Base-by-base conservation (phyloP, 2,329 filamentous ascomycete species). In the Decorospora gaudefroyi region DNA sequence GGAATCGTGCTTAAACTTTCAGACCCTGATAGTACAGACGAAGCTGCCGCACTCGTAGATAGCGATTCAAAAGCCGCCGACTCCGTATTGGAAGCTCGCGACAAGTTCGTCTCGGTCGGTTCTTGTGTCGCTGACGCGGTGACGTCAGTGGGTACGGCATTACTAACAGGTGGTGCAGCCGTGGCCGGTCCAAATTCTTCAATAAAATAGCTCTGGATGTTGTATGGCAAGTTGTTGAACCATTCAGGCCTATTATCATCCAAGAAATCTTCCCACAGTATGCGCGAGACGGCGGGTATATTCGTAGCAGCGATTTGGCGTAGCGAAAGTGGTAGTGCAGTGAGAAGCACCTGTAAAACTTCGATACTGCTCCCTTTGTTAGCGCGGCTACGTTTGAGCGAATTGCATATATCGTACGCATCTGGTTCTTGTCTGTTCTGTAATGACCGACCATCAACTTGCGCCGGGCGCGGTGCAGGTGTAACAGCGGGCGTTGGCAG, bases 261-360 rank as follows among this genome's bases (percentile, higher is more conserved):
- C 2, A 69, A 43, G 21, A 70, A 70, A 6, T 70, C 61, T 2
- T 53, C 48, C 60, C 61, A 66, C 5, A 70, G 37, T 6, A 70
- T 64, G 39, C 62, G 63, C 5, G 68, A 70, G 2, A 65, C 61
- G 3, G 64, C 67, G 2, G 66, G 65, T 18, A 68, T 38, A 25
- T 70, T 67, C 2, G 68, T 70, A 10, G 64, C 67, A 23, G 65
- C 68, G 6, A 69, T 56, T 35, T 64, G 49, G 28, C 66, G 65
- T 9, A 70, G 51, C 21, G 64, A 70, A 15, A 57, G 54, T 13
- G 68, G 68, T 4, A 70, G 50, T 26, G 66, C 68, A 12, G 65
- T 70, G 9, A 70, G 55, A 16, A 70, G 59, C 17, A 69, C 50
- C 37, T 62, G 42, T 32, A 63, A 65, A 41, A 70, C 53, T 3